A percentile compares a stretch with the other conserved stretches of the same genome.
These are phyloP conservation scores for Populus euphratica DNA, from an alignment of 345 rosid species.

Conservation along the genomic window DNA sequence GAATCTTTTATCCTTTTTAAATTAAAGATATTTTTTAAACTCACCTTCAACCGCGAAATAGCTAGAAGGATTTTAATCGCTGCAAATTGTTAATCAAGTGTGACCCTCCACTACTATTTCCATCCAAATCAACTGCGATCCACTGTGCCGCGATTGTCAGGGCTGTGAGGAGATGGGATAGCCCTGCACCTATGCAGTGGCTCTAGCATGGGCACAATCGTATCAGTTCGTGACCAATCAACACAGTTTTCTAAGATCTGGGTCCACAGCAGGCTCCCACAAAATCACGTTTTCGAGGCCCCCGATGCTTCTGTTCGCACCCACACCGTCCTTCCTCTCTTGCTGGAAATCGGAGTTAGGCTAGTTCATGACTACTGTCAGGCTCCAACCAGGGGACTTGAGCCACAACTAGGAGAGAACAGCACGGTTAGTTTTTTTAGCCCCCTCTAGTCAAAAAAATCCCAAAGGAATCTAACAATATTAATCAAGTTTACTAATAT, in stretches of 20 bases:
- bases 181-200: not conserved
- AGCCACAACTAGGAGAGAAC: not conserved
- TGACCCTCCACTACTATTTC: no score
- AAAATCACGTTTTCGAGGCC: not conserved
- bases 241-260: not conserved
- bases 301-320: not conserved
- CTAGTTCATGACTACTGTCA: not conserved
- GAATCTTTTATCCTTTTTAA: no score
- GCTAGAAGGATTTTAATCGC: no score
- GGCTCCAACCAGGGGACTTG: not conserved
- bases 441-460: no score
- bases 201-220: not conserved
- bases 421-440: not conserved
- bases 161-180: not conserved
- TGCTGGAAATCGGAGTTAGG: not conserved
- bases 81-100: no score
- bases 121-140: not conserved
- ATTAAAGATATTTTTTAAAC: no score
- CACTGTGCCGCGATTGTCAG: not conserved
- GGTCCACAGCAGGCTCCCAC: constrained; percentile 3
- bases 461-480: no score
- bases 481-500: no score
- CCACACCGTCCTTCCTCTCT: not conserved
- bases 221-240: not conserved
- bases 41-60: no score